Evolutionary conservation across 768 basidiomycete species (phyloP), one percentile per base, ranked within the genome.

Genomic region (Auricularia sp.): DNA sequence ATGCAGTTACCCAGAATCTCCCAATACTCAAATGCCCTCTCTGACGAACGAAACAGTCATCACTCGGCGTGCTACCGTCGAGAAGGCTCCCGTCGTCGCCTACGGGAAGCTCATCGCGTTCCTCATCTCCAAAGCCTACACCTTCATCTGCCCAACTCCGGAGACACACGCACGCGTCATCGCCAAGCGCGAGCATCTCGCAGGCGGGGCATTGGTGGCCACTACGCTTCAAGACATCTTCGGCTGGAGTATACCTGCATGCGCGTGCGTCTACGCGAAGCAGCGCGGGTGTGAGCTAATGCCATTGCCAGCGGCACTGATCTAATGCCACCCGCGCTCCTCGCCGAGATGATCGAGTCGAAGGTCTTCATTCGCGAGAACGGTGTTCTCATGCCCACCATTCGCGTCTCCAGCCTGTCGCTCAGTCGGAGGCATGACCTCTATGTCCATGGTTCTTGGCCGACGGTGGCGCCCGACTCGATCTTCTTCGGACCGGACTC

Each of bases 401-500:
- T 51, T 51, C 47, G 47, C 18, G 47, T 51, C 14, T 51, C 47
- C 18, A 51, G 47, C 4, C 47, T 51, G 7, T 51, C 47, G 1
- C 47, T 51, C 47, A 51, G 47, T 18, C 8, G 39, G 39, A 42
- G 18, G 21, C 47, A 16, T 51, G 47, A 21, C 18, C 47, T 51
- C 62, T 63, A 63, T 24, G 37, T 63, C 44, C 62, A 63, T 21
- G 33, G 34, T 33, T n/a, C 62, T 11, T 63, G 62, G 62, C 62
- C 62, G n/a, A 63, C 62, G 13, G 37, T 18, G n/a, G 44, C 13
- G 16, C 42, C 39, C 13, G 62, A 63, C 21, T 16, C 35, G 10
- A 34, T 44, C 35, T 63, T 63, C 62, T 63, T 63, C 44, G 62
- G 62, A 14, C 62, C 62, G 16, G 62, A 63, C 47, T 63, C 62